A percentile compares a stretch with the other conserved stretches of the same genome.
phyloP scores from a whole-genome alignment of 257 asterid genomes.

The Solanum bulbocastanum region DNA sequence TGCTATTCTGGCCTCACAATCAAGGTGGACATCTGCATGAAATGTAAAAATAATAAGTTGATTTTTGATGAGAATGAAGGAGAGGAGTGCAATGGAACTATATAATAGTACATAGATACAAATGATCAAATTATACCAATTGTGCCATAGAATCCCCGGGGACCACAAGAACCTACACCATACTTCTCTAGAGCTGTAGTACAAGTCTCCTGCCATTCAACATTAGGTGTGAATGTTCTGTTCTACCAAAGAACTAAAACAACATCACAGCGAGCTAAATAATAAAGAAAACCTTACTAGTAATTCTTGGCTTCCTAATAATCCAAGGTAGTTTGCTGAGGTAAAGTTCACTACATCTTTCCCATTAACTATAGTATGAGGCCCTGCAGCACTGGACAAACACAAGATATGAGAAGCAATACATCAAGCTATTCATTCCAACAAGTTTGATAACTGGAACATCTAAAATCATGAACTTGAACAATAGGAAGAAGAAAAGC shows the following conservation, averaged over 20 bases:
- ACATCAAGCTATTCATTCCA: neutral
- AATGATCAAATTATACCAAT: conserved; percentile 48
- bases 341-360: conserved; percentile 76
- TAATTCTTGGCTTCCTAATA: conserved; percentile 63
- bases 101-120: neutral
- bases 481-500: neutral
- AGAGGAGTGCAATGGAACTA: neutral
- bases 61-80: neutral
- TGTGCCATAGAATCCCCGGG: conserved; percentile 98
- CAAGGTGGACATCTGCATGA: conserved; percentile 91
- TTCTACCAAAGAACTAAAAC: neutral
- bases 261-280: neutral
- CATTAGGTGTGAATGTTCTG: neutral
- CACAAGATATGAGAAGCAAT: conserved; percentile 9
- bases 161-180: conserved; percentile 99
- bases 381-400: conserved; percentile 86
- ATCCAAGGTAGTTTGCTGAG: conserved; percentile 91
- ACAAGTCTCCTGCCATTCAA: conserved; percentile 65
- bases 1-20: conserved; percentile 91
- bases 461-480: neutral
- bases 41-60: neutral
- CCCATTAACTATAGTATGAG: conserved; percentile 69
- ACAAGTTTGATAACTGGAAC: neutral
- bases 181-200: conserved; percentile 85
- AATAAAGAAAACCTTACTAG: conserved; percentile 35